Conservation (phyloP, 1,284 basidiomycete species). For the Apiotrichum gamsii region DNA sequence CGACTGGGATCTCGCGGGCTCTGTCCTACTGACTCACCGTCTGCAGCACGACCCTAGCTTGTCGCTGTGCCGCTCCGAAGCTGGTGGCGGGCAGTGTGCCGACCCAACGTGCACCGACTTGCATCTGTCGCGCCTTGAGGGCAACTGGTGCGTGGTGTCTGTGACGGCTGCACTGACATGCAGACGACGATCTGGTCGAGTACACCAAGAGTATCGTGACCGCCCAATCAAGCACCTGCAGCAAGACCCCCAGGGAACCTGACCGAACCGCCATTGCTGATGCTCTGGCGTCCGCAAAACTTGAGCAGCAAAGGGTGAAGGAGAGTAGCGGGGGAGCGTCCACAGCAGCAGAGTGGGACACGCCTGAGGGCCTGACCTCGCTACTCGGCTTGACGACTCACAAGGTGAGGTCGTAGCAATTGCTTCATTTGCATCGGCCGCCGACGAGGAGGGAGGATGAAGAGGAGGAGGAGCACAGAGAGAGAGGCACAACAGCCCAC, state of each 20-base stretch:
- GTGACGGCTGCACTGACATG: conserved; percentile 7
- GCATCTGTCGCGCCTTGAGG: conserved; percentile 23
- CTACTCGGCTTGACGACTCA: background rate
- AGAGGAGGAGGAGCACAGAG: no score
- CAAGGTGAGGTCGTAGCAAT: background rate
- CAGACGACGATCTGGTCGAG: conserved; percentile 34
- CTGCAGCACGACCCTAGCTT: conserved; percentile 22
- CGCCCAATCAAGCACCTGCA: background rate
- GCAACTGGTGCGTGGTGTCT: conserved; percentile 31
- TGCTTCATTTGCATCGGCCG: background rate
- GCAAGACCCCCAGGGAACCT: background rate
- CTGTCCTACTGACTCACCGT: conserved; percentile 36
- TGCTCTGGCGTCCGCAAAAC: conserved; percentile 10
- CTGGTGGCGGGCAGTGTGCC: conserved; percentile 35
- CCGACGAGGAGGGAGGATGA: no score
- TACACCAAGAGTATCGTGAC: conserved; percentile 19
- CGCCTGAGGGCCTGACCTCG: background rate
- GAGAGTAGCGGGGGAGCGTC: background rate
- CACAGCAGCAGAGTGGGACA: background rate
- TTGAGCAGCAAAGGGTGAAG: background rate
- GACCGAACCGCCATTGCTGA: background rate
- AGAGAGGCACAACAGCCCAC: no score
- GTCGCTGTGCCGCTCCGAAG: conserved; percentile 32
- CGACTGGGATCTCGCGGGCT: conserved; percentile 25
- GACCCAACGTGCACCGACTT: conserved; percentile 30